These are phyloP conservation scores for Tulasnella sp. DNA, from an alignment of 768 basidiomycete genomes.

Conservation along the genomic window DNA sequence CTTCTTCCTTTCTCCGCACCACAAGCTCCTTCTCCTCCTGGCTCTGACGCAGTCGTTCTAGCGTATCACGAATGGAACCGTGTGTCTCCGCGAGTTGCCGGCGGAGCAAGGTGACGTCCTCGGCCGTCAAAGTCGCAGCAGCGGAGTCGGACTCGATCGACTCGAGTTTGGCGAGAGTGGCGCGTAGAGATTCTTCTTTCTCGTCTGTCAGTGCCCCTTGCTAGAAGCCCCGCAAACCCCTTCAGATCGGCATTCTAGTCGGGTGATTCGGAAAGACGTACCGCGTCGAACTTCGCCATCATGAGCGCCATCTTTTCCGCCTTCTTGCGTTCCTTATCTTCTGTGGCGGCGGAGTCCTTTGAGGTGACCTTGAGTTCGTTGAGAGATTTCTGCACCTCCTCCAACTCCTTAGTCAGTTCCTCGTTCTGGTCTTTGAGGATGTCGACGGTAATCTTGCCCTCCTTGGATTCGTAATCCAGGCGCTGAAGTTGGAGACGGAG, in stretches of 20 bases:
- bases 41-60: conserved; percentile 81
- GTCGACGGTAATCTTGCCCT: conserved; percentile 86
- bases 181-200: conserved; percentile 89
- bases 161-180: conserved; percentile 79
- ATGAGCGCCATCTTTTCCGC: conserved; percentile 99
- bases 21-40: conserved; percentile 92
- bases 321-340: conserved; percentile 98
- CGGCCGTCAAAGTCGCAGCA: conserved; percentile 57
- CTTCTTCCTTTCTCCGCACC: conserved; percentile 73
- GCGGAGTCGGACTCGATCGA: conserved; percentile 62
- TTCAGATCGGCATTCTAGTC: not conserved
- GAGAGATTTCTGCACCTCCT: conserved; percentile 79
- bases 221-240: conserved; percentile 22
- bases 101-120: conserved; percentile 77
- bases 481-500: conserved; percentile 87
- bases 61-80: conserved; percentile 75
- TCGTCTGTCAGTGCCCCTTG: conserved; percentile 76
- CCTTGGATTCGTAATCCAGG: conserved; percentile 93
- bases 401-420: conserved; percentile 81
- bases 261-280: conserved; percentile 42
- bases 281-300: conserved; percentile 90
- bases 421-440: conserved; percentile 91
- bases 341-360: conserved; percentile 83
- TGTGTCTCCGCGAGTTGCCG: conserved; percentile 89
- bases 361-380: conserved; percentile 74